Percentiles rank a stretch among this genome's conserved stretches.
These are phyloP conservation scores for Candida boidinii DNA, from an alignment of 805 yeast genomes.

Conservation along the genomic window DNA sequence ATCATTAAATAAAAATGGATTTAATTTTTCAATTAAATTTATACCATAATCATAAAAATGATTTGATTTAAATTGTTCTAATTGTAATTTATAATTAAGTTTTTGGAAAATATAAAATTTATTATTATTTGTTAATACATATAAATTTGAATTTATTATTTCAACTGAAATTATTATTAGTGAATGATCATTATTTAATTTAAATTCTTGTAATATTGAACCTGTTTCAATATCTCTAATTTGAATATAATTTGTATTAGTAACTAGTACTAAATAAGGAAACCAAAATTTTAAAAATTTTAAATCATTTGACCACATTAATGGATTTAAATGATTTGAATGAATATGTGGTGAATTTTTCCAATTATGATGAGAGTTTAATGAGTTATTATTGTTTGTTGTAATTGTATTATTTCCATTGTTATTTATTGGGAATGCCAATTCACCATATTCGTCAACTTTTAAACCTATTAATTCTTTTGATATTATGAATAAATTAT, in stretches of 20 bases:
- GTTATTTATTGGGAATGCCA: background rate
- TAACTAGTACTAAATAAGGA: constrained; percentile 29
- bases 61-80: constrained; percentile 20
- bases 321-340: constrained; percentile 1
- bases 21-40: constrained; percentile 26
- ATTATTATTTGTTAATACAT: too few relatives aligned
- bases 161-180: too few relatives aligned
- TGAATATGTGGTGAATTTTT: background rate
- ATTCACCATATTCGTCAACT: constrained; percentile 1
- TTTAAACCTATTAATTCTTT: constrained; percentile 6
- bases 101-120: constrained; percentile 18
- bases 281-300: constrained; percentile 23
- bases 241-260: constrained; percentile 23
- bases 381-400: background rate
- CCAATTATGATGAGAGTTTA: background rate
- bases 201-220: constrained; percentile 24
- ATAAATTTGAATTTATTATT: too few relatives aligned
- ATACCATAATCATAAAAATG: constrained; percentile 35
- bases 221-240: constrained; percentile 30
- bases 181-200: too few relatives aligned
- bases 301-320: constrained; percentile 18
- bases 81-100: constrained; percentile 23
- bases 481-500: constrained; percentile 1
- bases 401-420: background rate
- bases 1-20: constrained; percentile 14